Percentiles rank a stretch among this genome's conserved stretches.
phyloP scores from a whole-genome alignment of 768 basidiomycete genomes.

The Tubosaeta sp. region DNA sequence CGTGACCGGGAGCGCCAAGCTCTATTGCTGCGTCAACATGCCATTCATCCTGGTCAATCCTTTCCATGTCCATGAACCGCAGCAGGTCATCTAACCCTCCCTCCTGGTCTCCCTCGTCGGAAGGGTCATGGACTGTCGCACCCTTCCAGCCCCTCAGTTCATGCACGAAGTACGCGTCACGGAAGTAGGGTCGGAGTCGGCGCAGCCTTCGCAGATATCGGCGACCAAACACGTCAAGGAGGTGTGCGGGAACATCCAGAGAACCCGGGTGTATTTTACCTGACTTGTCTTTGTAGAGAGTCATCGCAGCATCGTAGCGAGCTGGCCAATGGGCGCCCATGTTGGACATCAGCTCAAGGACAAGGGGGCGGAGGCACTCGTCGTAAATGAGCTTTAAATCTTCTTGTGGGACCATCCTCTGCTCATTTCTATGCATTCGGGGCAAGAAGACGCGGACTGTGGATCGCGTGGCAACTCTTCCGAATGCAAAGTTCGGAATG shows the following conservation, averaged over 20 bases:
- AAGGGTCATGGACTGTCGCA: not conserved
- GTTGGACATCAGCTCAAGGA: no score
- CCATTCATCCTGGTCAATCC: not conserved
- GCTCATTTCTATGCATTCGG: not conserved
- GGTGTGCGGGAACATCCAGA: not conserved
- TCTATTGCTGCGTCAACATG: not conserved
- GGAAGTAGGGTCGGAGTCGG: not conserved
- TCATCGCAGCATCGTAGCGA: not conserved
- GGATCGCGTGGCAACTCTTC: not conserved
- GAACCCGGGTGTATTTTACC: not conserved
- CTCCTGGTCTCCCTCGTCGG: no score
- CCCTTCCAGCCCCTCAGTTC: conserved; percentile 11
- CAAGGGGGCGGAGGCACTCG: not conserved
- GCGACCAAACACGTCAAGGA: not conserved
- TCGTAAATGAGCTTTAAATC: not conserved
- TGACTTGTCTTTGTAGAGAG: not conserved
- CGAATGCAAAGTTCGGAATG: not conserved
- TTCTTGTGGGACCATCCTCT: not conserved
- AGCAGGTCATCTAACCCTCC: not conserved
- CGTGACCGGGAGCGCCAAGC: not conserved
- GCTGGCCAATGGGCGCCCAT: not conserved
- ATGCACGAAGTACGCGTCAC: conserved; percentile 9
- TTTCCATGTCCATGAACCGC: not conserved
- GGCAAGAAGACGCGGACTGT: not conserved
- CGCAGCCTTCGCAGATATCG: not conserved